phyloP scores from a whole-genome alignment of 257 asterid genomes.

The Nicotiana tomentosiformis region DNA sequence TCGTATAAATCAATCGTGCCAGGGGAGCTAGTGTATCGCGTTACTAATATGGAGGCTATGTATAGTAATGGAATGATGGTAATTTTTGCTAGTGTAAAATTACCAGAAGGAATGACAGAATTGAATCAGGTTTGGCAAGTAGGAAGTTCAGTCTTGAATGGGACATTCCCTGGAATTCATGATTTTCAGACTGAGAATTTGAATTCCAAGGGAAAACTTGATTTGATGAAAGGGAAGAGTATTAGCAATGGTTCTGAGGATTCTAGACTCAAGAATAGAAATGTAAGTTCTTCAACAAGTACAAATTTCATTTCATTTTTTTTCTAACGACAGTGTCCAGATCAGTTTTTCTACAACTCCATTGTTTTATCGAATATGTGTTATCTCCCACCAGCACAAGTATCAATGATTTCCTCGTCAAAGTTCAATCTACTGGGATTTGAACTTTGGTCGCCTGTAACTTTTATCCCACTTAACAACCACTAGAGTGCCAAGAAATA shows the following conservation, averaged over 20 bases:
- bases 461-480: background rate
- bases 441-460: background rate
- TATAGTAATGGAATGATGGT: constrained; percentile 28
- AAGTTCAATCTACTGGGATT: too few relatives aligned
- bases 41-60: constrained; percentile 26
- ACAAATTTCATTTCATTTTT: background rate
- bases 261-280: constrained; percentile 46
- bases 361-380: background rate
- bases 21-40: background rate
- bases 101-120: constrained; percentile 37
- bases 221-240: constrained; percentile 49
- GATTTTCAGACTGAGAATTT: constrained; percentile 36
- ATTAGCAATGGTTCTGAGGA: constrained; percentile 18
- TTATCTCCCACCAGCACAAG: background rate
- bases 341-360: fast-evolving
- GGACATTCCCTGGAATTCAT: constrained; percentile 43
- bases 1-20: constrained; percentile 30
- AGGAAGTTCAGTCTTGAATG: constrained; percentile 34
- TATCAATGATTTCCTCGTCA: background rate
- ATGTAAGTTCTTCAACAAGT: constrained; percentile 36
- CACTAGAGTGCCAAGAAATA: background rate
- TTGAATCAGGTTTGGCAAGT: constrained; percentile 80
- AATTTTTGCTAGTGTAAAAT: constrained; percentile 48
- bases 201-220: constrained; percentile 34
- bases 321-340: background rate